Base-by-base conservation (phyloP, 208 protist species). In the Trypanosoma rangeli region DNA sequence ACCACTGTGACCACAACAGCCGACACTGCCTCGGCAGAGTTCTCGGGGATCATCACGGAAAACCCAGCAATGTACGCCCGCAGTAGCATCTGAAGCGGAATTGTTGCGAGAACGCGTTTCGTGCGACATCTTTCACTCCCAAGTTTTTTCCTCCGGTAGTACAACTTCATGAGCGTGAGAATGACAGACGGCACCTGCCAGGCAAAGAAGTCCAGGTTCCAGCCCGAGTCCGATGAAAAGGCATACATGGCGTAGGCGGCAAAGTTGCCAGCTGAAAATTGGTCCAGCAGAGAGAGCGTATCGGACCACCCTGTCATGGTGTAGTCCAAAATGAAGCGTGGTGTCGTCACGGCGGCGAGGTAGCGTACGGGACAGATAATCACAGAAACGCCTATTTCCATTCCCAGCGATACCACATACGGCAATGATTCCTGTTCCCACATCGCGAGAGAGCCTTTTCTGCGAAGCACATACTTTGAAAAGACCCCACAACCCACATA, bases 291-390 rank as follows among this genome's bases (percentile, higher is more conserved):
- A 8, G 79, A 56, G 24, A 96, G 70, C 20, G 80, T 29, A 15
- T 96, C 90, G 0, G 86, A 93, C 79, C 76, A 90, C 24, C 70
- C 58, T 0, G 86, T 93, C 37, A 92, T 70, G 60, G 86, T 81
- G 74, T 87, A 94, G 60, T 96, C 90, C 10, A 94, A 65, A 60
- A 96, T 70, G 68, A 93, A 93, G 3, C 90, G 85, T 12, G 90
- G 86, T 16, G 87, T 87, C 5, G 80, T 89, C 37, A 87, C 82
- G 24, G 84, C 90, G 33, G 86, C 86, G 24, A 96, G 73, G 67
- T 90, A 96, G 49, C 80, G 80, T 16, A 79, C 74, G 0, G 90
- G 90, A 48, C 74, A 76, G 31, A 87, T 76, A 20, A 93, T 55
- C 55, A 87, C 42, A 9, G 90, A 94, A 15, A 89, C 67, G 20